Evolutionary conservation across 139 green algal genomes (phyloP), one percentile per base, ranked within the genome.

Genomic region (Pseudopediastrum boryanum): DNA sequence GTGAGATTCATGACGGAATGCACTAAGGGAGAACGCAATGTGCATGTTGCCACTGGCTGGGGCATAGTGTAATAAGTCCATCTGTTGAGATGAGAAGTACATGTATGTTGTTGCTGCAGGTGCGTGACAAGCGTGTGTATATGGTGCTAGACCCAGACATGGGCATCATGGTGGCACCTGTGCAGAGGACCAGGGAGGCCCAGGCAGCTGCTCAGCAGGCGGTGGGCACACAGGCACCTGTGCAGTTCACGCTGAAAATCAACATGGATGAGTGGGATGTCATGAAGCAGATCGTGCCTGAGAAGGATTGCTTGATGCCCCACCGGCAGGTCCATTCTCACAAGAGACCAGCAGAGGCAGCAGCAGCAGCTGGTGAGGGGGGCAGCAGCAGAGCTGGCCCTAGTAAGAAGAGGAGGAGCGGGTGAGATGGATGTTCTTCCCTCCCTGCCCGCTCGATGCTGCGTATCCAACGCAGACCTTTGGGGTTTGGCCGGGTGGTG

Each of bases 231-330:
- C 65, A 69, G 56, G 68, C 78, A 59, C 61, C 80, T 33, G 41
- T 79, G 48, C 90, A 94, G 82, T 91, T 91, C 69, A 79, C 93
- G 27, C 75, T 94, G 25, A 43, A 43, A 29, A 29, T 92, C 13
- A 83, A 65, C 33, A 84, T 87, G 35, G 64, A 82, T 23, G 85
- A 87, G 62, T 95, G 91, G 91, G 66, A 90, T 44, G 8, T 50
- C 23, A 90, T 90, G 83, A 82, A 79, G 44, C 4, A 43, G 27
- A 2, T 78, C 4, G 77, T 87, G 29, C 35, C 12, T 4, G 50
- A 36, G 4, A 52, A 36, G 4, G 71, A 75, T 21, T 87, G 78
- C 77, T 71, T 86, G 39, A 89, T 90, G 84, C 44, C 36, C 9
- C 71, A 86, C 71, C 51, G 82, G 39, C 29, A 35, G 23, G 10